These are phyloP conservation scores for Colletotrichum higginsianum DNA, from an alignment of 2,329 filamentous ascomycete species.

Conservation along the genomic window DNA sequence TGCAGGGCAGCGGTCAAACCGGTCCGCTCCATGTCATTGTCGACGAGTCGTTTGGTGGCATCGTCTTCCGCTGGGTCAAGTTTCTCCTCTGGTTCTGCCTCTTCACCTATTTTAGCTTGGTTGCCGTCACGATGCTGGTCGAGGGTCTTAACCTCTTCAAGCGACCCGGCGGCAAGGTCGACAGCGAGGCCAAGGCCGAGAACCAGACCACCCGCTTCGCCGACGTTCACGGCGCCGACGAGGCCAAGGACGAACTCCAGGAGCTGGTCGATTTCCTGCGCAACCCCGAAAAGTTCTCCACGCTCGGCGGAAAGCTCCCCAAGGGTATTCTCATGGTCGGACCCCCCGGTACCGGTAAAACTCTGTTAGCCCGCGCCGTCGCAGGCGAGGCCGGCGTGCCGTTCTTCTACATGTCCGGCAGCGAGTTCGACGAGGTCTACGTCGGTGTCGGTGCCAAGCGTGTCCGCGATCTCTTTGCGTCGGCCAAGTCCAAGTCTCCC, in stretches of 20 bases:
- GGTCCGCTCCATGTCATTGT: slow-evolving; percentile 96
- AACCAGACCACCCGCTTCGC: slow-evolving; percentile 91
- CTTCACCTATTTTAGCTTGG: slow-evolving; percentile 83
- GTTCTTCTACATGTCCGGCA: slow-evolving; percentile 99
- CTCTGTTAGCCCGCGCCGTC: slow-evolving; percentile 92
- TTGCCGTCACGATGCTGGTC: slow-evolving; percentile 85
- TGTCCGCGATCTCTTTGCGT: slow-evolving; percentile 90
- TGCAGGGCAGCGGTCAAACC: slow-evolving; percentile 75
- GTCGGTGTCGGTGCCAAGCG: slow-evolving; percentile 97
- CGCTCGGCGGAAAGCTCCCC: slow-evolving; percentile 94
- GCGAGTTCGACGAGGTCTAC: slow-evolving; percentile 98
- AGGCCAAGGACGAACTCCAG: slow-evolving; percentile 97
- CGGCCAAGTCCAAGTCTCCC: slow-evolving; percentile 88
- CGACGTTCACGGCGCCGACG: slow-evolving; percentile 97
- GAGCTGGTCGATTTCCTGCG: slow-evolving; percentile 97
- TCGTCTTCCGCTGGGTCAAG: slow-evolving; percentile 92
- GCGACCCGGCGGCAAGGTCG: slow-evolving; percentile 80
- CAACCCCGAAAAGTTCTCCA: slow-evolving; percentile 93
- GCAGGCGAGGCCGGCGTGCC: slow-evolving; percentile 97
- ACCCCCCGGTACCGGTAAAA: slow-evolving; percentile 97
- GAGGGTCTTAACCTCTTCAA: slow-evolving; percentile 86
- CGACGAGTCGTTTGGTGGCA: slow-evolving; percentile 85
- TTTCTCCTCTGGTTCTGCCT: slow-evolving; percentile 86
- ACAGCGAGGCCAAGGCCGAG: slow-evolving; percentile 91
- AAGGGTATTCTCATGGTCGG: slow-evolving; percentile 97